phyloP scores from a whole-genome alignment of 2,329 filamentous ascomycete genomes.

The Botrytis byssoidea region DNA sequence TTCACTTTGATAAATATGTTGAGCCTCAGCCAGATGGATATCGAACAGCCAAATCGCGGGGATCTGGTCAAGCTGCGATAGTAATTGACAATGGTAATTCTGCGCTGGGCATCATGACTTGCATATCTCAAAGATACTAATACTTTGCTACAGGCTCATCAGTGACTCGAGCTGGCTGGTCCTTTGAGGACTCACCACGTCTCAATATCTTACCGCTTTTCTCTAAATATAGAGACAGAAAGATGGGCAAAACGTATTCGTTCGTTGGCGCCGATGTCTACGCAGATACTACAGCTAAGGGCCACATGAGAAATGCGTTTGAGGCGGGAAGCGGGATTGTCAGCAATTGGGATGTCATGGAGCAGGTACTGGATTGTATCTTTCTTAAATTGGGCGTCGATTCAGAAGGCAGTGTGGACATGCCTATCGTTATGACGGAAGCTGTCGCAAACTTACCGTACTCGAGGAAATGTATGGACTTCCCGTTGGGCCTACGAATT shows the following conservation, averaged over 20 bases:
- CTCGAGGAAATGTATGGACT: constrained; percentile 73
- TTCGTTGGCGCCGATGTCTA: constrained; percentile 94
- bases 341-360: constrained; percentile 97
- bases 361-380: constrained; percentile 88
- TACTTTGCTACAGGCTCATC: constrained; percentile 66
- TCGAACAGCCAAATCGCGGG: constrained; percentile 52
- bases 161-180: constrained; percentile 89
- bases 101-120: not conserved
- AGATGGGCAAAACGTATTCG: constrained; percentile 84
- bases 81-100: constrained; percentile 91
- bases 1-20: constrained; percentile 56
- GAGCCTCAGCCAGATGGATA: constrained; percentile 65
- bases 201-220: constrained; percentile 84
- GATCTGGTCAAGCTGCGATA: constrained; percentile 67
- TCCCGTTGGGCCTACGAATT: constrained; percentile 9
- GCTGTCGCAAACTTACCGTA: constrained; percentile 89
- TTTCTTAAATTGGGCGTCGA: constrained; percentile 93
- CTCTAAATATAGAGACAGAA: constrained; percentile 93
- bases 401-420: constrained; percentile 71
- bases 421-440: constrained; percentile 94
- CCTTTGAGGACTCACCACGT: constrained; percentile 80
- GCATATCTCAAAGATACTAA: constrained; percentile 21
- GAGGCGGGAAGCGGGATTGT: constrained; percentile 88
- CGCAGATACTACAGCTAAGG: constrained; percentile 86
- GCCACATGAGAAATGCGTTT: constrained; percentile 87